Conservation (phyloP, 495 filamentous ascomycete species). For the Daldinia bambusicola region DNA sequence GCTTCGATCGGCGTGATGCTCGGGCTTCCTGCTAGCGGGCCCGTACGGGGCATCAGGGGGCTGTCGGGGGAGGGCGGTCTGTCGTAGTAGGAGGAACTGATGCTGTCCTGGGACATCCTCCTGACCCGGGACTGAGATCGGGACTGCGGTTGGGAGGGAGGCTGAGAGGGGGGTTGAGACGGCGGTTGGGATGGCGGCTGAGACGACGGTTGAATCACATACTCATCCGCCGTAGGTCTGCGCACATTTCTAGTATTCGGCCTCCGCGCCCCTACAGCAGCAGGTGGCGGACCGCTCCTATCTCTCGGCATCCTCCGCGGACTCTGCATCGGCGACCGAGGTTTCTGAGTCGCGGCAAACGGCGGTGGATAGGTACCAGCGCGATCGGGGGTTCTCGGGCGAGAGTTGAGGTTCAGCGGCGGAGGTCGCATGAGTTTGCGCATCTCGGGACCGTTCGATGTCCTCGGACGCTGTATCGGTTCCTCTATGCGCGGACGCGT, state of each 20-base stretch:
- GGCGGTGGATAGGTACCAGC: conserved; percentile 39
- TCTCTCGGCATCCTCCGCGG: conserved; percentile 26
- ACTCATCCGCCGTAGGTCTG: conserved; percentile 32
- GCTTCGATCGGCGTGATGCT: conserved; percentile 36
- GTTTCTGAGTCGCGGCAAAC: conserved; percentile 22
- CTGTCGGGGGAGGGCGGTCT: conserved; percentile 46
- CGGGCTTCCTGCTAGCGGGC: conserved; percentile 42
- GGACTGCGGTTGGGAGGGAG: conserved; percentile 4
- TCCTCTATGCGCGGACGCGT: conserved; percentile 40
- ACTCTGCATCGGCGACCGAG: conserved; percentile 30
- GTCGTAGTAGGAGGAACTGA: conserved; percentile 20
- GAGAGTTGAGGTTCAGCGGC: conserved; percentile 37
- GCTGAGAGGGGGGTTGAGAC: neutral
- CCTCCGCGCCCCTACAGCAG: conserved; percentile 30
- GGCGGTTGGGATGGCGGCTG: neutral
- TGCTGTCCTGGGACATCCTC: conserved; percentile 35
- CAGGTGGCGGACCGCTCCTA: conserved; percentile 25
- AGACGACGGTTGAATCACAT: conserved; percentile 25
- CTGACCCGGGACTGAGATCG: conserved; percentile 7
- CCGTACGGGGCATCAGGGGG: conserved; percentile 43
- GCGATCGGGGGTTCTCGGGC: conserved; percentile 34
- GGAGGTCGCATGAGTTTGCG: conserved; percentile 38
- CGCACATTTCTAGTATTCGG: conserved; percentile 32
- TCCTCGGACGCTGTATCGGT: conserved; percentile 25
- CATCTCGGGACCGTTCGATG: conserved; percentile 23